Conservation (phyloP, 1,284 basidiomycete species). For the Dichomitus squalens region DNA sequence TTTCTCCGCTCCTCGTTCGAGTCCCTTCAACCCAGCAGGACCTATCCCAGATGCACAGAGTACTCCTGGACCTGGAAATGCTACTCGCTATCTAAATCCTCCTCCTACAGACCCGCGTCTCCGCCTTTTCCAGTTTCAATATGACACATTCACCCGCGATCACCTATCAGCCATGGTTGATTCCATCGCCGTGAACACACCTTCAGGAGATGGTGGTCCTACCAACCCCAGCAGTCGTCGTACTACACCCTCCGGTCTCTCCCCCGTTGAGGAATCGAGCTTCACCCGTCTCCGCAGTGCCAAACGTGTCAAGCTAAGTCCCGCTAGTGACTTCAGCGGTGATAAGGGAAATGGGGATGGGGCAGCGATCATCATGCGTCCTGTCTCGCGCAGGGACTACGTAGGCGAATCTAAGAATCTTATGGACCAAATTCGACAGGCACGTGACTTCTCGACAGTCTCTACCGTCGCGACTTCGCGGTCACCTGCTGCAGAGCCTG, state of each 20-base stretch:
- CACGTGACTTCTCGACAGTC: conserved; percentile 73
- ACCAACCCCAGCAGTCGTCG: conserved; percentile 35
- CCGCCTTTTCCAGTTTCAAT: conserved; percentile 87
- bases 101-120: conserved; percentile 72
- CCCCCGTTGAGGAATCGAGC: conserved; percentile 39
- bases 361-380: conserved; percentile 48
- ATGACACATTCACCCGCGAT: conserved; percentile 92
- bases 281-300: conserved; percentile 63
- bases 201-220: conserved; percentile 51
- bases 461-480: conserved; percentile 53
- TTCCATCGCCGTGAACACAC: conserved; percentile 80
- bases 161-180: conserved; percentile 91
- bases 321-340: conserved; percentile 53
- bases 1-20: conserved; percentile 60
- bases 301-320: conserved; percentile 76
- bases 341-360: conserved; percentile 47
- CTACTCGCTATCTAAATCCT: conserved; percentile 32
- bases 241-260: conserved; percentile 30
- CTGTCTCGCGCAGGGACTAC: conserved; percentile 62
- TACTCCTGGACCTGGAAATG: conserved; percentile 48
- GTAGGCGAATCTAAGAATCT: conserved; percentile 70
- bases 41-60: conserved; percentile 43
- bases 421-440: conserved; percentile 76
- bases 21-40: conserved; percentile 38
- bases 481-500: conserved; percentile 23